Evolutionary conservation across 2,329 filamentous ascomycete genomes (phyloP).

Genomic region (Arachnomyces sp.): DNA sequence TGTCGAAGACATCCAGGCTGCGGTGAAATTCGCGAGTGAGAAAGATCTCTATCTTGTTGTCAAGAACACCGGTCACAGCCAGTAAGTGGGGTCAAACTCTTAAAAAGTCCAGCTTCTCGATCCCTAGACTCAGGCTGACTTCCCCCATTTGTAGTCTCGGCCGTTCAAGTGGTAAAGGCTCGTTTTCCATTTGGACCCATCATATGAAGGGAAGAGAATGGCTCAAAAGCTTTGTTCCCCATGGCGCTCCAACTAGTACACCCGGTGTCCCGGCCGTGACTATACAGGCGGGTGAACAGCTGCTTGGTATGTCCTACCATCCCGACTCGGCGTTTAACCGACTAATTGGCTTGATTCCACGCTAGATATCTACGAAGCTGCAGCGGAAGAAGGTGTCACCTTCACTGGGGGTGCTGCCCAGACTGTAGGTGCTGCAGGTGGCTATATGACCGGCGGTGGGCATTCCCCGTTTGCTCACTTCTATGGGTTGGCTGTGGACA

Average conservation of each 20-base stretch:
- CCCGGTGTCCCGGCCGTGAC: slow-evolving; percentile 18
- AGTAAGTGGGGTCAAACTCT: slow-evolving; percentile 10
- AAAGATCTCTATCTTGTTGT: slow-evolving; percentile 20
- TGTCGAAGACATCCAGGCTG: slow-evolving; percentile 12
- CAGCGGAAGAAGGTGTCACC: slow-evolving; percentile 15
- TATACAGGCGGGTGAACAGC: slow-evolving; percentile 20
- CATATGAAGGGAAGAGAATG: slow-evolving; percentile 20
- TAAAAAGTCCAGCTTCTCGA: background rate
- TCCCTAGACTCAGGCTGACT: background rate
- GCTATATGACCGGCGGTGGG: slow-evolving; percentile 21
- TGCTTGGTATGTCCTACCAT: slow-evolving; percentile 13
- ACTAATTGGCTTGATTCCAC: background rate
- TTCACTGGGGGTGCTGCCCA: slow-evolving; percentile 18
- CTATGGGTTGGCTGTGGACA: slow-evolving; percentile 22
- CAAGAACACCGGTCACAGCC: slow-evolving; percentile 23
- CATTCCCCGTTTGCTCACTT: slow-evolving; percentile 19
- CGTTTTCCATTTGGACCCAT: slow-evolving; percentile 23
- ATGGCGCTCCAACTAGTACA: slow-evolving; percentile 12
- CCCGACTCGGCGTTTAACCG: background rate
- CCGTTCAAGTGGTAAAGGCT: slow-evolving; percentile 17
- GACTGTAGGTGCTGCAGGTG: slow-evolving; percentile 21
- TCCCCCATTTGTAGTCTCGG: slow-evolving; percentile 12
- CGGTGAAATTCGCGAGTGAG: slow-evolving; percentile 19
- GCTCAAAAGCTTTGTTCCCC: slow-evolving; percentile 16
- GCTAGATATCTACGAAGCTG: slow-evolving; percentile 19